Conservation (phyloP, 306 rosid species). For the Calophaca sinica region DNA sequence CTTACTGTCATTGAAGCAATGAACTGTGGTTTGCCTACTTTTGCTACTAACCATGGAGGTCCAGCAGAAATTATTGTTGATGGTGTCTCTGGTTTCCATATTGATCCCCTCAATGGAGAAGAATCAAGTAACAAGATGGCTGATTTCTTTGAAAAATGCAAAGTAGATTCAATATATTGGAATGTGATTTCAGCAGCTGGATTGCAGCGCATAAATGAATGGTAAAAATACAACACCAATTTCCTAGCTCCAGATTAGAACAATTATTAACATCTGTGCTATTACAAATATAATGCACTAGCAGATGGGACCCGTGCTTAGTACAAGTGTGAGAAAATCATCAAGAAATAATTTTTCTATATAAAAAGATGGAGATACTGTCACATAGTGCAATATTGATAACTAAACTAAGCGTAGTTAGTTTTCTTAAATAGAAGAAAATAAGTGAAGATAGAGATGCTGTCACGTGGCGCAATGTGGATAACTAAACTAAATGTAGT, state of each 20-base stretch:
- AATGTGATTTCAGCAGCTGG: slow-evolving; percentile 59
- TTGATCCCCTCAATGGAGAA: slow-evolving; percentile 77
- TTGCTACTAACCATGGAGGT: slow-evolving; percentile 95
- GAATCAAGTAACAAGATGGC: slow-evolving; percentile 80
- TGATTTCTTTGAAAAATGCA: slow-evolving; percentile 82
- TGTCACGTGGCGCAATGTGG: no score
- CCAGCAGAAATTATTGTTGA: slow-evolving; percentile 92
- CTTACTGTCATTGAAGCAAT: slow-evolving; percentile 96
- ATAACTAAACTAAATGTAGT: no score
- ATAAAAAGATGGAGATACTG: no score
- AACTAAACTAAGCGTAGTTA: no score
- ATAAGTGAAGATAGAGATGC: no score
- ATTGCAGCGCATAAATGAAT: slow-evolving; percentile 76
- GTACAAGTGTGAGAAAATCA: no score
- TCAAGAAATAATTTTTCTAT: no score
- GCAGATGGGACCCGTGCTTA: no score
- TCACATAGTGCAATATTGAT: no score
- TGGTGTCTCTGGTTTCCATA: slow-evolving; percentile 79
- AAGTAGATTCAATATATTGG: slow-evolving; percentile 65
- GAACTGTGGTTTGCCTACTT: slow-evolving; percentile 93
- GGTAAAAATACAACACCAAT: slow-evolving; percentile 53
- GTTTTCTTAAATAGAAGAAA: no score
- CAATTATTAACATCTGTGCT: not conserved
- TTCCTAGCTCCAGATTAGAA: slow-evolving; percentile 5
- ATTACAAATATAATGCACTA: not conserved